Evolutionary conservation across 1,139 yeast genomes (phyloP).

Genomic region (Pichia sp.): DNA sequence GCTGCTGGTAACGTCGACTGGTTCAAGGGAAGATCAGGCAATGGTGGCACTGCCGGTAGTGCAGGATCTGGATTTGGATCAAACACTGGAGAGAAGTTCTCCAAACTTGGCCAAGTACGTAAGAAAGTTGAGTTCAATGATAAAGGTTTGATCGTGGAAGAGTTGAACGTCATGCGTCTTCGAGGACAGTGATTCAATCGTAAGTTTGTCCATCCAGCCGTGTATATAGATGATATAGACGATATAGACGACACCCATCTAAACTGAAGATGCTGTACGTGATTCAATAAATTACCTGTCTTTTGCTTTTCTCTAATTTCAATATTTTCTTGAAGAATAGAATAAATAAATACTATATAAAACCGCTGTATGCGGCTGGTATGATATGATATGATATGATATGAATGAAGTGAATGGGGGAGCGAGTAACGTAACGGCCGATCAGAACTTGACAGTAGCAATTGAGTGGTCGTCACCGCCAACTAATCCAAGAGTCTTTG

Average conservation of each 20-base stretch:
- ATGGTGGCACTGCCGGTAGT: not conserved
- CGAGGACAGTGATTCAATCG: constrained; percentile 8
- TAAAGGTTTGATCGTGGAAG: constrained; percentile 17
- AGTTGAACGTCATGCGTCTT: constrained; percentile 14
- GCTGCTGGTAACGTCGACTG: not conserved
- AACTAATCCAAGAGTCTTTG: constrained; percentile 29
- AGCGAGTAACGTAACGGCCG: constrained; percentile 19
- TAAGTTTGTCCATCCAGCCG: no score
- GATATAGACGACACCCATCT: no score
- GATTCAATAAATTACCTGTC: no score
- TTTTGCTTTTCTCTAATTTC: no score
- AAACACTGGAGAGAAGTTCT: constrained; percentile 11
- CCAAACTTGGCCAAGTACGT: constrained; percentile 20
- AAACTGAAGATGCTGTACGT: no score
- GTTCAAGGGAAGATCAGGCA: not conserved
- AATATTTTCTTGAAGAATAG: no score
- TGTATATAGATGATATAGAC: not conserved
- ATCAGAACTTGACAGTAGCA: constrained; percentile 19
- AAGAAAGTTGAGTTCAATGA: constrained; percentile 19
- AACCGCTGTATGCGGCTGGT: not conserved
- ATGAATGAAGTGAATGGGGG: constrained; percentile 19
- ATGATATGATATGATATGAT: not conserved
- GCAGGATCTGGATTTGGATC: not conserved
- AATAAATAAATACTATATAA: not conserved
- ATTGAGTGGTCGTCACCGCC: constrained; percentile 28